Base-by-base conservation (phyloP, 768 basidiomycete genomes). In the Sporobolomyces phaffii region DNA sequence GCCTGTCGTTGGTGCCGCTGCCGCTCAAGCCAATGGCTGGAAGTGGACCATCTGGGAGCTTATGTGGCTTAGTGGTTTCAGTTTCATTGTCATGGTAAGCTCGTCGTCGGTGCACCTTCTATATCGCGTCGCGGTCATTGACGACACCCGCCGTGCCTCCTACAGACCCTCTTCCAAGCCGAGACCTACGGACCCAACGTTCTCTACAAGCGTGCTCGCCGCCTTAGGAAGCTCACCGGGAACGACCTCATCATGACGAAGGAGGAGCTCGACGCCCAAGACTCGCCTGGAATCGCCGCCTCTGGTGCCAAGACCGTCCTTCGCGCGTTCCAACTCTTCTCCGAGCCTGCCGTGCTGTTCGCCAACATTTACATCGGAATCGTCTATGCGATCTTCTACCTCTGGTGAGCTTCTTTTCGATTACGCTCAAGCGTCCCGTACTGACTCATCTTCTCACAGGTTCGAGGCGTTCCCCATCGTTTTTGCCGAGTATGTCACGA, bases 121-220 rank as follows among this genome's bases (percentile, higher is more conserved):
- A 17, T 31, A 5, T 13, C 40, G 17, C 41, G 10, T 36, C 31
- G 5, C n/a, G 22, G 8, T 29, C 31, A 5, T n/a, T 53, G 33
- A 31, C 17, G 36, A 33, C 3, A 29, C 7, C 38, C 10, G 17
- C 40, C 41, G 14, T 26, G 14, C 15, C 38, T 38, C 38, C 11
- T 40, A 26, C 57, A 65, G 64, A 63, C 70, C 65, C 74, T 79
- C 64, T 59, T 71, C 33, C 65, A 79, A 5, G 77, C 78, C 18
- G 79, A 80, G 73, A 80, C 78, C 2, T 75, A 75, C 13, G 72
- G 70, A 3, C 47, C 65, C 15, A 80, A 73, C 26, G 77, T 80
- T 68, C 76, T 80, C 45, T 68, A 74, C 53, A 72, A 75, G 14
- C 78, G 79, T 18, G 79, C 79, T 13, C 56, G 70, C 13, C 73